Conservation (phyloP, 805 yeast species). For the Saccharomycopsis schoenii region DNA sequence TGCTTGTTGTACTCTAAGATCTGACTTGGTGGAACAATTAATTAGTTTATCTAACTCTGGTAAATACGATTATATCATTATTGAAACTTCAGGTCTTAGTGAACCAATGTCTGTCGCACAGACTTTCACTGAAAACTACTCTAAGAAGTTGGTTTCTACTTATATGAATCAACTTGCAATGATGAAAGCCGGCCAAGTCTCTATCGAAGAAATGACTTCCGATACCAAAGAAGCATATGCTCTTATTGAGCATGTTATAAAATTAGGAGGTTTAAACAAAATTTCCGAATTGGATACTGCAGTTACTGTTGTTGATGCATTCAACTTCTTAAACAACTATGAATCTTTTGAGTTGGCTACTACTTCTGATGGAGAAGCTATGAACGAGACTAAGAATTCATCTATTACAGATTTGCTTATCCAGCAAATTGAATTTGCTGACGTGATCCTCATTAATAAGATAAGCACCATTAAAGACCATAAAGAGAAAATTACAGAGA, state of each 20-base stretch:
- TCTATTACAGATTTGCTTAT: constrained; percentile 34
- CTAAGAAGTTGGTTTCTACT: constrained; percentile 25
- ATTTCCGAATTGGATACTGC: constrained; percentile 34
- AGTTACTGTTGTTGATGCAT: constrained; percentile 37
- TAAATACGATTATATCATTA: constrained; percentile 33
- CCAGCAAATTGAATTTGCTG: constrained; percentile 39
- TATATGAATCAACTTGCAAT: constrained; percentile 9
- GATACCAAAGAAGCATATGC: not conserved
- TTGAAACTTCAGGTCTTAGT: constrained; percentile 38
- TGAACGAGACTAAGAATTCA: constrained; percentile 9
- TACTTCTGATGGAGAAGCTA: constrained; percentile 12
- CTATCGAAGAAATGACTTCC: constrained; percentile 7
- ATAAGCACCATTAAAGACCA: constrained; percentile 24
- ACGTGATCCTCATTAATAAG: constrained; percentile 36
- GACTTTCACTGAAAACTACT: constrained; percentile 35
- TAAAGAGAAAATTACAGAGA: constrained; percentile 18
- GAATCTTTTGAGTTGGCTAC: constrained; percentile 23
- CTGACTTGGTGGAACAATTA: constrained; percentile 36
- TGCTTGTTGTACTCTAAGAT: constrained; percentile 39
- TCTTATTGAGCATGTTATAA: constrained; percentile 13
- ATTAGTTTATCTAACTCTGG: constrained; percentile 28
- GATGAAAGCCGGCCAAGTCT: constrained; percentile 9
- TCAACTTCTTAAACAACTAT: constrained; percentile 32
- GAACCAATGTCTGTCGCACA: constrained; percentile 45
- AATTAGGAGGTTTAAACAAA: constrained; percentile 33